Base-by-base conservation (phyloP, 192 early-diverging fungal genomes). In the Gorgonomyces haynaldii region DNA sequence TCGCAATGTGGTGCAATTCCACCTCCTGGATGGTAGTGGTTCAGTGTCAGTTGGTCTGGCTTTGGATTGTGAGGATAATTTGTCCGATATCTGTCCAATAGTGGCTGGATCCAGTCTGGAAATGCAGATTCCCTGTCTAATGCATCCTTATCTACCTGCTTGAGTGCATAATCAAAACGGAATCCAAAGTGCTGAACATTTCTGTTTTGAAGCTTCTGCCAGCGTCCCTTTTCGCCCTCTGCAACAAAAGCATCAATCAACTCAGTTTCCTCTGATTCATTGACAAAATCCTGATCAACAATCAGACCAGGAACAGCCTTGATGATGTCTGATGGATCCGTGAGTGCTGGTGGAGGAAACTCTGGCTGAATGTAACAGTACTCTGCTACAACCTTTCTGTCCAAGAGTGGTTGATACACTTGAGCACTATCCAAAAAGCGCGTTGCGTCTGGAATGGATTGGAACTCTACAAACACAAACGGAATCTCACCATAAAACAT, bases 1-100 rank as follows among this genome's bases (percentile, higher is more conserved):
- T 76, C 72, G 7, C 45, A 37, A 51, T 77, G 74, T 30, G 67
- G 70, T 2, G 70, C 45, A 16, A 77, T 77, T 4, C 74, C 74
- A 13, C 62, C 45, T 20, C 74, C 70, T 8, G 68, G 54, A 36
- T 54, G 44, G 53, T 77, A 77, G 27, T 70, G 53, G 53, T 74
- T 66, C 45, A 74, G 54, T 5, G 74, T 77, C 13, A 77, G 61
- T 50, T 74, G 70, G 53, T 77, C 55, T 0, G 65, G 62, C n/a
- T 43, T 25, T 17, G 24, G 24, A 22, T 15, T 23, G 42, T 0
- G 28, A 2, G 54, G 53, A 40, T 50, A 46, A 25, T 8, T 24
- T 4, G 0, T 1, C n/a, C 6, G 8, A 29, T 57, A 65, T 17
- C 34, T 21, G 9, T 15, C 41, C 5, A 60, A 36, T 27, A 60